These are phyloP conservation scores for Corylus americana DNA, from an alignment of 306 rosid species.

Conservation along the genomic window DNA sequence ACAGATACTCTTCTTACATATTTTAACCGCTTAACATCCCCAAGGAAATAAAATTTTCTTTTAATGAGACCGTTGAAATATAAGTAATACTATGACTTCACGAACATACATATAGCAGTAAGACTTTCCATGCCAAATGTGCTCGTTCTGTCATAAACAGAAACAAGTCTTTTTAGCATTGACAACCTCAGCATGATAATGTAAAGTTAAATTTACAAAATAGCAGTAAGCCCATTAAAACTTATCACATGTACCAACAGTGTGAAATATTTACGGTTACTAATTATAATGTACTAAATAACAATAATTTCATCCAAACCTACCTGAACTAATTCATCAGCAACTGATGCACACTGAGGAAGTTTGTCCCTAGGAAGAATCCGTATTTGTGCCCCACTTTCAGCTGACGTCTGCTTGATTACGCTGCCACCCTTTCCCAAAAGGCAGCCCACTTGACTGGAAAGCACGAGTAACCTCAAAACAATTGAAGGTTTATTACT, in stretches of 20 bases:
- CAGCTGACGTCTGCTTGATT: conserved; percentile 77
- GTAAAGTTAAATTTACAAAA: not conserved
- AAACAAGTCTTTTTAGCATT: not conserved
- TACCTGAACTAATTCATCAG: conserved; percentile 92
- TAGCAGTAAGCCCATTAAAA: not conserved
- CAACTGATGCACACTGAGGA: conserved; percentile 61
- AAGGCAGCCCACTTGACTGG: conserved; percentile 85
- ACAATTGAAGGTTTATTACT: conserved; percentile 33
- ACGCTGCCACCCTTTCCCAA: conserved; percentile 93
- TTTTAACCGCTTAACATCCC: not conserved
- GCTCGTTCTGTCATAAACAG: not conserved
- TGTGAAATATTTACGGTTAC: not conserved
- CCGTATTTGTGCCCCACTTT: conserved; percentile 89
- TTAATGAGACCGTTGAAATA: not conserved
- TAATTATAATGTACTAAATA: not conserved
- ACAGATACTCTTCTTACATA: not conserved
- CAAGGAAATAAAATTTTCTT: not conserved
- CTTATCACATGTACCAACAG: not conserved
- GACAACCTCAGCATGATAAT: not conserved
- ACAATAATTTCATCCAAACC: conserved; percentile 12
- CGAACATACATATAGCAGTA: not conserved
- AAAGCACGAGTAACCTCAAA: conserved; percentile 70
- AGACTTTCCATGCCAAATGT: not conserved
- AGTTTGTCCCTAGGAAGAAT: conserved; percentile 85
- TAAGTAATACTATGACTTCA: not conserved